phyloP scores from a whole-genome alignment of 2,329 filamentous ascomycete genomes.

The Pseudogymnoascus sp. region DNA sequence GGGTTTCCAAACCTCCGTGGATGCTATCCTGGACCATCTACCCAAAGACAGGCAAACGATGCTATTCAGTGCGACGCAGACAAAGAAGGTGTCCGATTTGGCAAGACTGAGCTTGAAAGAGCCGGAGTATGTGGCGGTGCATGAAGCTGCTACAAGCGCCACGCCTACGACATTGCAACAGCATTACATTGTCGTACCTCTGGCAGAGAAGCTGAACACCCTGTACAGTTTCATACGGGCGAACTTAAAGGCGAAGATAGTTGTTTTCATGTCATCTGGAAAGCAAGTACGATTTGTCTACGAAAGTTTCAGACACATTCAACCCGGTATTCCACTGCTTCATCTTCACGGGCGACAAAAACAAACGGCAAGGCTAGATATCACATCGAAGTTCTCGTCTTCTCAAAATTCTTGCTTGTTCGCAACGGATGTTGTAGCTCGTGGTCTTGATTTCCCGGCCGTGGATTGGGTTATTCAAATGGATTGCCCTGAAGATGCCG shows the following conservation, averaged over 20 bases:
- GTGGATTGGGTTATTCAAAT: constrained; percentile 99
- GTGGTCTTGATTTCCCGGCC: constrained; percentile 90
- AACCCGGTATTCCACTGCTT: constrained; percentile 86
- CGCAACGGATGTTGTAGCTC: constrained; percentile 88
- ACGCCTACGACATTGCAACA: constrained; percentile 83
- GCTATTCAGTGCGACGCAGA: constrained; percentile 94
- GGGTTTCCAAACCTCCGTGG: constrained; percentile 86
- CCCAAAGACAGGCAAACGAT: constrained; percentile 82
- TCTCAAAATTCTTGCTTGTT: constrained; percentile 84
- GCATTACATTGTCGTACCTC: constrained; percentile 79
- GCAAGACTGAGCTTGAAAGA: constrained; percentile 82
- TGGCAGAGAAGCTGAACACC: constrained; percentile 85
- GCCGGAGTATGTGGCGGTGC: constrained; percentile 91
- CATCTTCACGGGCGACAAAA: constrained; percentile 94
- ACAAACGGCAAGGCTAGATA: constrained; percentile 79
- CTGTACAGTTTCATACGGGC: constrained; percentile 88
- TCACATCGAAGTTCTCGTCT: constrained; percentile 74
- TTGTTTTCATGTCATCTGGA: constrained; percentile 90
- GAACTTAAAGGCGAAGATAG: constrained; percentile 87
- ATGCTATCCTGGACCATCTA: constrained; percentile 88
- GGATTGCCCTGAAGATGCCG: constrained; percentile 94
- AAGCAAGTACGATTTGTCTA: constrained; percentile 97
- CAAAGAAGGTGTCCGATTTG: constrained; percentile 86
- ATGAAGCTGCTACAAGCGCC: constrained; percentile 71
- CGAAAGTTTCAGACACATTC: constrained; percentile 85